Conservation (phyloP, 2,329 filamentous ascomycete genomes). For the Exophiala oligosperma region DNA sequence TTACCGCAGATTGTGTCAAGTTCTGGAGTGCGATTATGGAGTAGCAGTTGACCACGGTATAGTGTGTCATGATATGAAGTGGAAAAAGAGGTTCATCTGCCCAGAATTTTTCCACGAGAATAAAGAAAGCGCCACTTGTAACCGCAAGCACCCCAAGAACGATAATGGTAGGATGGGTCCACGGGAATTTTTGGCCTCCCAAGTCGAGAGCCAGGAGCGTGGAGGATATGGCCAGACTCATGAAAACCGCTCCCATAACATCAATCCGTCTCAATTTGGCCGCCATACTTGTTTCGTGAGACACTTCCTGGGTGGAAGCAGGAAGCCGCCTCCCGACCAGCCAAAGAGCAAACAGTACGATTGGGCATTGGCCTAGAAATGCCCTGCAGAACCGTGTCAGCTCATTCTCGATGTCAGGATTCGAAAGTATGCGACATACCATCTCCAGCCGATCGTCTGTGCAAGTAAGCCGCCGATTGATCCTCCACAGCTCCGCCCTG, state of each 20-base stretch:
- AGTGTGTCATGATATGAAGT: background rate
- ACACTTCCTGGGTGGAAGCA: background rate
- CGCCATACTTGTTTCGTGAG: background rate
- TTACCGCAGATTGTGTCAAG: background rate
- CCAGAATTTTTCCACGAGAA: background rate
- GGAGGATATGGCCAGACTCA: background rate
- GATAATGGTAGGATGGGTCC: background rate
- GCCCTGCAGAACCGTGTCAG: background rate
- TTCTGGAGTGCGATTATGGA: background rate
- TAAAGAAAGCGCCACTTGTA: background rate
- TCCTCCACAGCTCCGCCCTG: slow-evolving; percentile 52
- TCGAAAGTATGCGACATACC: slow-evolving; percentile 41
- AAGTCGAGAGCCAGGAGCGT: background rate
- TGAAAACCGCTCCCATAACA: background rate
- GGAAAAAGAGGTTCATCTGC: background rate
- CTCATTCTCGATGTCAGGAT: background rate
- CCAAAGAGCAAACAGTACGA: background rate
- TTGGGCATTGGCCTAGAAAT: background rate
- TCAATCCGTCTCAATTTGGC: background rate
- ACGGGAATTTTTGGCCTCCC: background rate
- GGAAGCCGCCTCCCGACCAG: background rate
- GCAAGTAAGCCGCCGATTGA: slow-evolving; percentile 61
- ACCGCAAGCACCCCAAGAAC: background rate
- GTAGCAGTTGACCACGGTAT: background rate
- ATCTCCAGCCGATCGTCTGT: slow-evolving; percentile 66